Evolutionary conservation across 2,329 filamentous ascomycete genomes (phyloP).

Genomic region (Cryphonectria carpinicola): DNA sequence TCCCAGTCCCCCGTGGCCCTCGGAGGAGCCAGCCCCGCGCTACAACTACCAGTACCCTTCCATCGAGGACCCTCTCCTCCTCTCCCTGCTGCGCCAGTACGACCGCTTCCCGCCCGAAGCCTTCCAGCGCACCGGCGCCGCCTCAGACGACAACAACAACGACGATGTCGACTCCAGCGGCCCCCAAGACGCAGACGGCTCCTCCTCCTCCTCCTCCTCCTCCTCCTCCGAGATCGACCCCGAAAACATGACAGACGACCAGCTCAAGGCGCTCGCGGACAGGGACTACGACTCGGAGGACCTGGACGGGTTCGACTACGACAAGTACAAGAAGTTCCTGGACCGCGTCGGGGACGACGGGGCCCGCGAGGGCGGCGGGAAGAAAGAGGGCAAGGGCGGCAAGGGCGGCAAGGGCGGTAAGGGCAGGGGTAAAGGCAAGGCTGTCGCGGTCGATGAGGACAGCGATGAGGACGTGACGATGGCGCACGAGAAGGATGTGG

Average conservation of each 20-base stretch:
- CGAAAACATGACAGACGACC: constrained; percentile 17
- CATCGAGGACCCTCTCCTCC: constrained; percentile 16
- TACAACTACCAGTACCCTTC: constrained; percentile 19
- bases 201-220: too few relatives aligned
- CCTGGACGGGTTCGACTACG: constrained; percentile 13
- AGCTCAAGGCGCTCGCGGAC: constrained; percentile 26
- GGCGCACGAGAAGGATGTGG: constrained; percentile 5
- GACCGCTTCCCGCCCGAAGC: constrained; percentile 15
- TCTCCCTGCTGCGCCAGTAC: constrained; percentile 21
- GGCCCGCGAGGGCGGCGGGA: background rate
- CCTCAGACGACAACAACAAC: background rate
- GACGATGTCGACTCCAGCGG: background rate
- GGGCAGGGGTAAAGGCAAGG: background rate
- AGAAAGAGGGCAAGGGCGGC: too few relatives aligned
- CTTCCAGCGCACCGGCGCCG: background rate
- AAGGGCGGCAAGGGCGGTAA: too few relatives aligned
- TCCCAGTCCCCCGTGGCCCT: background rate
- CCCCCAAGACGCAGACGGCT: background rate
- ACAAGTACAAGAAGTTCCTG: constrained; percentile 20
- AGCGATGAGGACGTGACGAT: background rate
- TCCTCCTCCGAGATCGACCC: background rate
- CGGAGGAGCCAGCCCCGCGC: background rate
- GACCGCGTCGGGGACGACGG: constrained; percentile 11
- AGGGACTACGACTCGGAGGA: constrained; percentile 24
- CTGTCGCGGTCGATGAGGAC: background rate